phyloP scores from a whole-genome alignment of 2,329 filamentous ascomycete species.

The Diaporthe sp. region DNA sequence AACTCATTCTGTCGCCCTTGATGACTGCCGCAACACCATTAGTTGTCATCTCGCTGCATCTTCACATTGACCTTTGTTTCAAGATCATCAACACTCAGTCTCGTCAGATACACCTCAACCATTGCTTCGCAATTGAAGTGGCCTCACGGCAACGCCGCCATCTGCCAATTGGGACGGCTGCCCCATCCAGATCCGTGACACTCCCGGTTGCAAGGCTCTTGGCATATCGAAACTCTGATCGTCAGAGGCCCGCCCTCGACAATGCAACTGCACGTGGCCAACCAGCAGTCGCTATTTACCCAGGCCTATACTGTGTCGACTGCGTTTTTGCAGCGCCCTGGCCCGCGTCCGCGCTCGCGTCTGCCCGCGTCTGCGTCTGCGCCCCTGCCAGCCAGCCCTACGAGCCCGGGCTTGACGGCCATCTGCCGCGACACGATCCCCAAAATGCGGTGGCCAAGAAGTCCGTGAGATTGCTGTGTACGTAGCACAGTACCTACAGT shows the following conservation, averaged over 20 bases:
- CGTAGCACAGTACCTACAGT: too few relatives aligned
- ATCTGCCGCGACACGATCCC: constrained; percentile 8
- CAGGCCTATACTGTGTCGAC: background rate
- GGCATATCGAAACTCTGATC: constrained; percentile 34
- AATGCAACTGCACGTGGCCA: constrained; percentile 16
- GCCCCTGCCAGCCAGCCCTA: constrained; percentile 22
- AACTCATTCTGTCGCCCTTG: background rate
- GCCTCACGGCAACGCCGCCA: constrained; percentile 6
- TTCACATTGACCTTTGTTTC: background rate
- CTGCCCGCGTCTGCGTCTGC: background rate
- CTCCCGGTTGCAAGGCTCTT: constrained; percentile 36
- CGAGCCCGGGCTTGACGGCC: background rate
- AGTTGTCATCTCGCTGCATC: background rate
- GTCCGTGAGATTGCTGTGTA: background rate
- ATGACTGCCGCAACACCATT: background rate
- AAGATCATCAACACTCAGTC: background rate
- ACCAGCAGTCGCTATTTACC: background rate
- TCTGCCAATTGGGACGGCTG: constrained; percentile 18
- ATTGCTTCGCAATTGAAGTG: background rate
- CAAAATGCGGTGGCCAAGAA: constrained; percentile 4
- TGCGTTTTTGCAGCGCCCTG: background rate
- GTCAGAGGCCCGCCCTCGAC: constrained; percentile 22
- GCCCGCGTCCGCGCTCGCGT: background rate
- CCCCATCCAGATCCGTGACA: constrained; percentile 32
- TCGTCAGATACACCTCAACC: background rate